Evolutionary conservation across 352 stramenopile genomes (phyloP).

Genomic region (Globisporangium radiosum): DNA sequence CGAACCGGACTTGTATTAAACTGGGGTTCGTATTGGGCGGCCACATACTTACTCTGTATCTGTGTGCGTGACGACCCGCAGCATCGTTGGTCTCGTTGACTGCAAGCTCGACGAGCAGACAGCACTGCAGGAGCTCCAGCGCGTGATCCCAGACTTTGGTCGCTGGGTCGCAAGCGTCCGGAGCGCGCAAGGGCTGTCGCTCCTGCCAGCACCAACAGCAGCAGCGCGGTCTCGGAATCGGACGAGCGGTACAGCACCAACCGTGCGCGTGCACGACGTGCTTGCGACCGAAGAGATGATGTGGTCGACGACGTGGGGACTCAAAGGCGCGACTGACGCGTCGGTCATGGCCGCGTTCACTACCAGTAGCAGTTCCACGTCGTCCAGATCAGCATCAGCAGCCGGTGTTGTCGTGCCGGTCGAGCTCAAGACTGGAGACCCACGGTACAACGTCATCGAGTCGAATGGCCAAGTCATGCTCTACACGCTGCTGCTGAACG

Average conservation of each 20-base stretch:
- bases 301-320: slow-evolving; percentile 78
- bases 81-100: slow-evolving; percentile 62
- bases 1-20: no score
- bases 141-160: slow-evolving; percentile 47
- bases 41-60: background rate
- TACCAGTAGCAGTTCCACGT: background rate
- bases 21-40: no score
- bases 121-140: slow-evolving; percentile 45
- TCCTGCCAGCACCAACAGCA: slow-evolving; percentile 28
- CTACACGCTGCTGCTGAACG: slow-evolving; percentile 79
- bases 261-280: slow-evolving; percentile 33
- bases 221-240: background rate
- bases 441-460: slow-evolving; percentile 39
- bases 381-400: no score
- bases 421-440: slow-evolving; percentile 87
- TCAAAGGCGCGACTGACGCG: slow-evolving; percentile 75
- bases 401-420: slow-evolving; percentile 43
- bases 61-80: slow-evolving; percentile 10
- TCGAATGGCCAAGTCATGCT: slow-evolving; percentile 86
- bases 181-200: slow-evolving; percentile 7
- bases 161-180: slow-evolving; percentile 29
- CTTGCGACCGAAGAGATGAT: slow-evolving; percentile 82
- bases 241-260: slow-evolving; percentile 9
- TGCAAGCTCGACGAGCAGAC: slow-evolving; percentile 54
- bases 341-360: slow-evolving; percentile 48